Conservation (phyloP, 192 early-diverging fungal genomes). For the Rhizophagus clarus region DNA sequence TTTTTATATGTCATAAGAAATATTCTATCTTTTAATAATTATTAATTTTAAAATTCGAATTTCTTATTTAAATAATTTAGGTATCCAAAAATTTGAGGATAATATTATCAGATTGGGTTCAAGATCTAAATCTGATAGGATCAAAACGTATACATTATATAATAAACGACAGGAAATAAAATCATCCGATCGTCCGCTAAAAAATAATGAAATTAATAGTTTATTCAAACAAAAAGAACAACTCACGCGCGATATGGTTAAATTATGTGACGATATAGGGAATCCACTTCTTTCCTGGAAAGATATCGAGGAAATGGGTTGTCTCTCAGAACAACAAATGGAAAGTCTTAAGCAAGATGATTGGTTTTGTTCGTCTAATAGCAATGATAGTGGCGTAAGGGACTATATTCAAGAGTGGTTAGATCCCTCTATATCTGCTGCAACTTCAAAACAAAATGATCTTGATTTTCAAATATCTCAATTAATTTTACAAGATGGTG, state of each 20-base stretch:
- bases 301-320: conserved; percentile 34
- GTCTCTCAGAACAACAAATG: conserved; percentile 40
- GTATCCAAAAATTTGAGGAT: conserved; percentile 46
- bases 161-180: conserved; percentile 40
- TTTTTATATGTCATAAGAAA: neutral
- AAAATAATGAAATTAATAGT: neutral
- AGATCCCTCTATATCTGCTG: neutral
- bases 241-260: conserved; percentile 38
- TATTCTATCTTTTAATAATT: neutral
- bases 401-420: conserved; percentile 26
- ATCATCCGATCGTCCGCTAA: neutral
- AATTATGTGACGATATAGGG: conserved; percentile 42
- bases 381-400: neutral
- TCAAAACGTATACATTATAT: conserved; percentile 41
- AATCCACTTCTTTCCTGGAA: conserved; percentile 48
- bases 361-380: conserved; percentile 30
- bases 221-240: conserved; percentile 39
- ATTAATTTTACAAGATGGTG: conserved; percentile 29
- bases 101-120: conserved; percentile 54
- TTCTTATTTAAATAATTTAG: conserved; percentile 8
- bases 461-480: conserved; percentile 34
- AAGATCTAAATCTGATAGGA: conserved; percentile 45
- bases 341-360: conserved; percentile 44
- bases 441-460: conserved; percentile 17
- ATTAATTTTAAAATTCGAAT: neutral